phyloP scores from a whole-genome alignment of 306 rosid species.

The Acacia confusa region DNA sequence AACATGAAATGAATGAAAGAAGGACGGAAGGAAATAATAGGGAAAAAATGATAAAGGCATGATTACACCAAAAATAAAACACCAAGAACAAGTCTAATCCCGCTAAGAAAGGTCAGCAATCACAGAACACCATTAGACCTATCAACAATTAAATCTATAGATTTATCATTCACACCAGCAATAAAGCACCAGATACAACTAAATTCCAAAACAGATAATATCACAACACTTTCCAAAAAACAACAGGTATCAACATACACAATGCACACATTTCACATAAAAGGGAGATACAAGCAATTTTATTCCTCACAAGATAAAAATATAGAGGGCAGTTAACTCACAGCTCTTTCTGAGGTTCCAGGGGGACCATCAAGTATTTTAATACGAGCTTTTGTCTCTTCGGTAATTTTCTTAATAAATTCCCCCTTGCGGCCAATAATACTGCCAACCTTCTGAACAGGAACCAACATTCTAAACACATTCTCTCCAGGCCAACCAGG shows the following conservation, averaged over 20 bases:
- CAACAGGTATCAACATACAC: background rate
- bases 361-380: constrained; percentile 97
- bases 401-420: constrained; percentile 86
- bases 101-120: background rate
- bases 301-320: constrained; percentile 11
- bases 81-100: background rate
- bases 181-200: background rate
- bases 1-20: background rate
- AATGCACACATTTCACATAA: constrained; percentile 1
- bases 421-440: constrained; percentile 98
- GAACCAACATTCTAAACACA: constrained; percentile 94
- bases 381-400: constrained; percentile 93
- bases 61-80: background rate
- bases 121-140: background rate
- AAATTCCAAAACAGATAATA: background rate
- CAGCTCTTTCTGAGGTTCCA: constrained; percentile 96
- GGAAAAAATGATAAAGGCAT: background rate
- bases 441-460: constrained; percentile 91
- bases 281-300: background rate
- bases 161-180: background rate
- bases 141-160: background rate
- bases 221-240: background rate
- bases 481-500: constrained; percentile 99
- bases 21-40: background rate
- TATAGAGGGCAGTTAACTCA: constrained; percentile 45